Conservation (phyloP, 148 eudicot genomes). For the Polygonum maritimum region DNA sequence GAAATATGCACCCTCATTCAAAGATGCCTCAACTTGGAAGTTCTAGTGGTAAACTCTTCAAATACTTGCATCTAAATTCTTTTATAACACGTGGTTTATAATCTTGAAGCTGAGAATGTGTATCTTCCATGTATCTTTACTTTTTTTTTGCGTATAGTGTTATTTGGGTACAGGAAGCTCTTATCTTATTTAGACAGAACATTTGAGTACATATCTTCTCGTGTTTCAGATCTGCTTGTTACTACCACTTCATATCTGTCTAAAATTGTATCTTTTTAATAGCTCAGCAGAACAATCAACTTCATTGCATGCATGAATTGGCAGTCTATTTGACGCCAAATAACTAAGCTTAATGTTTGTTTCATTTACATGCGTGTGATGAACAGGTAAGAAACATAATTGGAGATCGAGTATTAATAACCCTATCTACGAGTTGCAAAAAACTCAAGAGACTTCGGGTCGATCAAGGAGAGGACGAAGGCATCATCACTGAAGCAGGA, state of each 20-base stretch:
- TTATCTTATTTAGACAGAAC: neutral
- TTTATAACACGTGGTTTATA: no score
- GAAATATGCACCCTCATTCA: constrained; percentile 60
- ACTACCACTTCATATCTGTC: neutral
- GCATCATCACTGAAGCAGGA: constrained; percentile 63
- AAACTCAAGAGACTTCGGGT: constrained; percentile 59
- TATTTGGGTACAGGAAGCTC: neutral
- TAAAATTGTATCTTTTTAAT: no score
- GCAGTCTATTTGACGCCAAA: neutral
- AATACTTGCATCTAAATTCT: neutral
- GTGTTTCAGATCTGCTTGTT: neutral
- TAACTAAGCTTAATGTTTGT: neutral
- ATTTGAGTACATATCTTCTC: neutral
- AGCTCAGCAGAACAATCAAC: no score
- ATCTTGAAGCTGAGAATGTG: neutral
- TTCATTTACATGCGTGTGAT: neutral
- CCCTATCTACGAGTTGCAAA: constrained; percentile 56
- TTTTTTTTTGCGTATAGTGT: no score
- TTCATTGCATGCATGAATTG: no score
- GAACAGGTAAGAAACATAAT: constrained; percentile 51
- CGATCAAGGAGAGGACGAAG: constrained; percentile 80
- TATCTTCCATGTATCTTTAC: no score
- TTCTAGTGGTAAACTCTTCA: constrained; percentile 63
- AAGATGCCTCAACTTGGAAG: constrained; percentile 74
- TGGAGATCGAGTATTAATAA: constrained; percentile 74